Base-by-base conservation (phyloP, 2,329 filamentous ascomycete genomes). In the Paecilomyces fulvus region DNA sequence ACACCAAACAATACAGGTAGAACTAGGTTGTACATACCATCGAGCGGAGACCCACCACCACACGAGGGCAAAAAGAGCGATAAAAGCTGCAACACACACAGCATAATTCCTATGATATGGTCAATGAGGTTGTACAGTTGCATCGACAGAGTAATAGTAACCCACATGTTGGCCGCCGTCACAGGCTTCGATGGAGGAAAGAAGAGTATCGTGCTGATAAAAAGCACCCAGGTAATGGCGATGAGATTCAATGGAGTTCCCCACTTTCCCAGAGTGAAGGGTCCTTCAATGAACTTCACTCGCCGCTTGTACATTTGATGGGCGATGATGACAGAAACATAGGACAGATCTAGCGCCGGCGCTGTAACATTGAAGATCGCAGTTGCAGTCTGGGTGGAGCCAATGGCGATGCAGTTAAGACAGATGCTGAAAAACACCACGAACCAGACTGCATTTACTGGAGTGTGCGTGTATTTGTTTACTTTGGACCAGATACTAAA, bases 361-460 rank as follows among this genome's bases (percentile, higher is more conserved):
- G 79, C 79, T 0, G 79, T 81, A 64, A 81, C 75, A 61, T 74
- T 78, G 66, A 80, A 81, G 53, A 81, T 80, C 1, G 77, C 77
- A 0, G 75, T 74, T 33, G 73, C 72, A 2, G 74, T 75, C 60
- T 75, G 62, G 4, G 73, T 75, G 9, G 73, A 75, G 23, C 73
- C 73, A 49, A 77, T 73, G 33, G 73, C 73, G 58, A 76, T 75
- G 60, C 71, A 80, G 64, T 79, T 81, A 52, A 83, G 75, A 56
- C 74, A 62, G 53, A 72, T 64, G 60, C 81, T 83, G 67, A 83
- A 83, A 58, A 77, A 63, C 1, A 85, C 83, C 49, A 85, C 81
- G 52, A 85, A 79, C 83, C 83, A 86, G 55, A 86, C 83, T 1
- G 82, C 79, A 58, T 85, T 81, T 55, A 86, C 74, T 0, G 83